Evolutionary conservation across 2,329 filamentous ascomycete species (phyloP), one percentile per base, ranked within the genome.

Genomic region (Nemania abortiva): DNA sequence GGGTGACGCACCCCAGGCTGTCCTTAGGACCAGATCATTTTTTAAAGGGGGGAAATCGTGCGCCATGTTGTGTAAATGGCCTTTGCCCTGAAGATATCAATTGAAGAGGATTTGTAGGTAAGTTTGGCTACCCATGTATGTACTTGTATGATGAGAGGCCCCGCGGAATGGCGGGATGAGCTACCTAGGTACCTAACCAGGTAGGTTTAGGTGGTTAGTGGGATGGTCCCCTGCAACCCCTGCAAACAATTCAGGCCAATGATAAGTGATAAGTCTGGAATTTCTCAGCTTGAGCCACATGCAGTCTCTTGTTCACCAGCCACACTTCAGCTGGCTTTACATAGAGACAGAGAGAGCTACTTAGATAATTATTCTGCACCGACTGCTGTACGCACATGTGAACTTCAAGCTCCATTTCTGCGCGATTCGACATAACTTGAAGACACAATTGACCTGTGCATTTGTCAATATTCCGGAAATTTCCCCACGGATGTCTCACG

Each of bases 11-110:
- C 95, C 96, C 87, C 92, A 89, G 74, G 96, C 96, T 75, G 95
- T 93, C 79, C 96, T 90, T 68, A 99, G 85, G 78, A 99, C 87
- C 75, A 98, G 85, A 79, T 99, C 95, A 82, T 99, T 99, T 83
- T 97, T 90, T 80, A 98, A 84, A 66, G 94, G 93, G 76, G 91
- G 89, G 76, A 98, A 98, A 76, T 90, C 82, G 75, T 89, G 85
- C 70, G 85, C 84, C 91, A 94, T 94, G 73, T 76, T 86, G 75
- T 27, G 60, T 11, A n/a, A 65, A 27, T 52, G 22, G 13, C 37
- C n/a, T 58, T 39, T 50, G 15, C 39, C 58, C 27, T 45, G 18
- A 58, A 22, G 53, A 42, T 18, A 20, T 45, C 39, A 24, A 55
- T 55, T 52, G 52, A 37, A 56, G 37, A 67, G 18, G 20, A 18